Evolutionary conservation across 257 asterid genomes (phyloP), one percentile per base, ranked within the genome.

Genomic region (Gardenia jasminoides): DNA sequence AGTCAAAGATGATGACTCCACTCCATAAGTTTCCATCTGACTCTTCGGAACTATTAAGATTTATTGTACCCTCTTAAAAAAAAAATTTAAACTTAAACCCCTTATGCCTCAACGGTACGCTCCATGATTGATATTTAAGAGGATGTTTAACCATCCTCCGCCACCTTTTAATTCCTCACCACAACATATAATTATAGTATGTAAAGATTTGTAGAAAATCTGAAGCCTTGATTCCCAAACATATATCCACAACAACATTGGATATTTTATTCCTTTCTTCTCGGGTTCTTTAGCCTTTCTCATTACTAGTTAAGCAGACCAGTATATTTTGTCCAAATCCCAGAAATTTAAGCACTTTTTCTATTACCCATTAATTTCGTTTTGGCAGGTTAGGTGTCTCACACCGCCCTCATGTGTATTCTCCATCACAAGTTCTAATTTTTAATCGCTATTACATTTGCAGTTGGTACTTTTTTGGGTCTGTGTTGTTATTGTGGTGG

Each of bases 101-200:
- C 12, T 59, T 83, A 52, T 84, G 64, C 50, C 79, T 74, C 91
- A 90, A 88, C 94, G 91, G 92, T 82, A 82, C 82, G 50, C 72
- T 83, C 61, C 33, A 56, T 44, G 41, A 41, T 52, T 76, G 15
- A 69, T 3, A 77, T 77, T 50, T 74, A n/a, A 22, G 59, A 10
- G 12, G 26, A 11, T 30, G 19, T 4, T 64, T 22, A 58, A 58
- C 1, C 65, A 13, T 2, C 44, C 44, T 48, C 22, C 28, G 9
- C 39, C 41, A 6, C 65, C 24, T 30, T 48, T 10, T 46, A 17
- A 30, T 44, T 0, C 33, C 71, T 6, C 7, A 65, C 41, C 69
- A 12, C 16, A 6, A 30, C n/a, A n/a, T n/a, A 5, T 66, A 30
- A 64, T 64, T 36, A 81, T 33, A 72, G 28, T 36, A 50, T 39